These are phyloP conservation scores for Narthecium ossifragum DNA, from an alignment of 106 monocot genomes.

Conservation along the genomic window DNA sequence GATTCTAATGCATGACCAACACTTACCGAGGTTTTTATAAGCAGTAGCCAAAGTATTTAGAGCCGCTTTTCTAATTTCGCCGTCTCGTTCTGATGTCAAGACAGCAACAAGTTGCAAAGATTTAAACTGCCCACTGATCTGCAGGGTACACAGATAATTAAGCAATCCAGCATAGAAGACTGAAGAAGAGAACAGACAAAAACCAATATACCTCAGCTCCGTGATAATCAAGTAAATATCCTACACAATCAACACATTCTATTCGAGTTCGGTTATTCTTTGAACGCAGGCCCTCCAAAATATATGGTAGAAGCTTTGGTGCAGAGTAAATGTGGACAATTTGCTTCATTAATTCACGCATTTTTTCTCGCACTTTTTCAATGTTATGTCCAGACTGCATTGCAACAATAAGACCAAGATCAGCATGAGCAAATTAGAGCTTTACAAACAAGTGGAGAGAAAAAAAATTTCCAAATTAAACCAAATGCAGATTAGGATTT, in stretches of 20 bases:
- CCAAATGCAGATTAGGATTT: no score
- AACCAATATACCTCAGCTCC: conserved; percentile 60
- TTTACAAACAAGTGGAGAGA: neutral
- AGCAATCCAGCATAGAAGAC: neutral
- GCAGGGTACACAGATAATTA: conserved; percentile 20
- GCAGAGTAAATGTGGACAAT: conserved; percentile 76
- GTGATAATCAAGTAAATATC: conserved; percentile 70
- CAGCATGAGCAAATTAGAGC: neutral
- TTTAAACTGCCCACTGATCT: conserved; percentile 89
- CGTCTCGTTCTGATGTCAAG: conserved; percentile 93
- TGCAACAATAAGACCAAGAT: neutral
- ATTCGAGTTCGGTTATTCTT: conserved; percentile 96
- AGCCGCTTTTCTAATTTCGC: conserved; percentile 95
- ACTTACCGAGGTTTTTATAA: conserved; percentile 84
- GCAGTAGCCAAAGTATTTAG: conserved; percentile 95
- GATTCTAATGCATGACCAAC: neutral
- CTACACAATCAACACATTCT: conserved; percentile 91
- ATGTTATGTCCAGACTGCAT: conserved; percentile 97
- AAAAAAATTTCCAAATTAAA: no score
- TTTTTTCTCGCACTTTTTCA: conserved; percentile 93
- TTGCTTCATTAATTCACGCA: conserved; percentile 88
- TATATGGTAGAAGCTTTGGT: conserved; percentile 76
- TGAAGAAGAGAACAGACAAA: neutral
- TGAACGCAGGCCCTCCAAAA: conserved; percentile 88
- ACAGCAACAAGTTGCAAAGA: conserved; percentile 86